phyloP scores from a whole-genome alignment of 108 stramenopile genomes.

The Stephanodiscus triporus region DNA sequence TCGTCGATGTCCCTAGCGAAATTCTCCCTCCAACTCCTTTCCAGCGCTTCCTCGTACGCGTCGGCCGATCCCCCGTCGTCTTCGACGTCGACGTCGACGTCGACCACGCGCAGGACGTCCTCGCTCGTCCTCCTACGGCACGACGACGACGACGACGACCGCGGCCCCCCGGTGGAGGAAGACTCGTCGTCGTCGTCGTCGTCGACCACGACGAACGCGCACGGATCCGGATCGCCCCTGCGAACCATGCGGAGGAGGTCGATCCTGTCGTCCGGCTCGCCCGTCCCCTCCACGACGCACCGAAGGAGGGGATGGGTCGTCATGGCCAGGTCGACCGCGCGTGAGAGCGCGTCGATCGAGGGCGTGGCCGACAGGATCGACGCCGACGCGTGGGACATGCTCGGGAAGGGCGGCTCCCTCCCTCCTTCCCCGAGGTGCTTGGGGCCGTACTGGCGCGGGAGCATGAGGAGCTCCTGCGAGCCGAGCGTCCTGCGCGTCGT shows the following conservation, averaged over 20 bases:
- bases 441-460: slow-evolving; percentile 79
- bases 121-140: no score
- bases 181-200: no score
- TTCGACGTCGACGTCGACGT: slow-evolving; percentile 23
- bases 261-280: slow-evolving; percentile 78
- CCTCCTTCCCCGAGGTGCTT: slow-evolving; percentile 42
- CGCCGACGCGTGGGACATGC: slow-evolving; percentile 74
- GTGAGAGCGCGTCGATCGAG: slow-evolving; percentile 48
- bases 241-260: slow-evolving; percentile 89
- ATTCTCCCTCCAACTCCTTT: slow-evolving; percentile 63
- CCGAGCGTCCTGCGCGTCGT: slow-evolving; percentile 63
- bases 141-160: no score
- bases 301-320: slow-evolving; percentile 74
- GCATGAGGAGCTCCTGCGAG: slow-evolving; percentile 90
- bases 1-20: slow-evolving; percentile 76
- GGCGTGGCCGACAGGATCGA: slow-evolving; percentile 67
- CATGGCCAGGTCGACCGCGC: slow-evolving; percentile 73
- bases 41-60: slow-evolving; percentile 43
- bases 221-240: slow-evolving; percentile 78
- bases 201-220: slow-evolving; percentile 61
- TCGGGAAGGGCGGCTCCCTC: slow-evolving; percentile 57
- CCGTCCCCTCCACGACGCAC: slow-evolving; percentile 66
- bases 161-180: no score
- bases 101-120: slow-evolving; percentile 61
- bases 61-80: slow-evolving; percentile 14